Conservation (phyloP, 441 rosid species). For the Bruguiera hainesii region DNA sequence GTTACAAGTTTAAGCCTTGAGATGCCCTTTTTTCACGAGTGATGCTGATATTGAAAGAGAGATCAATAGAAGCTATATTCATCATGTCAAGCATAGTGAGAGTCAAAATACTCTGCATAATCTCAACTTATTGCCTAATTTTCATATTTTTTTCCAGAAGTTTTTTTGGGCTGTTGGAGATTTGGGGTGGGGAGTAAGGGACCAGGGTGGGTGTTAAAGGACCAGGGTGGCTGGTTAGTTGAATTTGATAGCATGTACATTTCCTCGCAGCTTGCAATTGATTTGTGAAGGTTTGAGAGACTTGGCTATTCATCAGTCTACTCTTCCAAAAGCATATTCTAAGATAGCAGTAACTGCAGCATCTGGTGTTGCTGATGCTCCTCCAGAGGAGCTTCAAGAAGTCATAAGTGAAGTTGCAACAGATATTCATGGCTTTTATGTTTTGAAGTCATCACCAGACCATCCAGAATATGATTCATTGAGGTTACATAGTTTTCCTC, state of each 20-base stretch:
- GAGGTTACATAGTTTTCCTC: slow-evolving; percentile 39
- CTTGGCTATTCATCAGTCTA: slow-evolving; percentile 56
- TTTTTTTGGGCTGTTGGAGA: too few species aligned
- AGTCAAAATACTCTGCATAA: too few species aligned
- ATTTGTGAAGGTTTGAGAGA: slow-evolving; percentile 64
- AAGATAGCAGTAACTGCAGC: slow-evolving; percentile 54
- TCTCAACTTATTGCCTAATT: too few species aligned
- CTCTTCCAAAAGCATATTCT: slow-evolving; percentile 66
- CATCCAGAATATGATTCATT: slow-evolving; percentile 64
- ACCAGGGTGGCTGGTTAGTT: too few species aligned
- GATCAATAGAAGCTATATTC: too few species aligned
- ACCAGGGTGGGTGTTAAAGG: too few species aligned
- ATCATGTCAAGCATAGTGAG: too few species aligned
- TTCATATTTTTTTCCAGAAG: too few species aligned
- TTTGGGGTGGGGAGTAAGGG: too few species aligned
- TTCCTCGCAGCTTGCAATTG: slow-evolving; percentile 53
- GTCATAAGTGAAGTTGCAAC: slow-evolving; percentile 58
- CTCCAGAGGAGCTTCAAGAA: slow-evolving; percentile 48
- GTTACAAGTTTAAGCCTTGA: too few species aligned
- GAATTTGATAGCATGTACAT: not conserved
- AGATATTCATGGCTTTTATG: slow-evolving; percentile 54
- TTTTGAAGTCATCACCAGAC: slow-evolving; percentile 63
- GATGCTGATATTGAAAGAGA: too few species aligned
- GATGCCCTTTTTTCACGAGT: too few species aligned
- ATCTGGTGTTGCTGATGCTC: slow-evolving; percentile 51